phyloP scores from a whole-genome alignment of 148 eudicot species.

The Rhododendron williamsianum region DNA sequence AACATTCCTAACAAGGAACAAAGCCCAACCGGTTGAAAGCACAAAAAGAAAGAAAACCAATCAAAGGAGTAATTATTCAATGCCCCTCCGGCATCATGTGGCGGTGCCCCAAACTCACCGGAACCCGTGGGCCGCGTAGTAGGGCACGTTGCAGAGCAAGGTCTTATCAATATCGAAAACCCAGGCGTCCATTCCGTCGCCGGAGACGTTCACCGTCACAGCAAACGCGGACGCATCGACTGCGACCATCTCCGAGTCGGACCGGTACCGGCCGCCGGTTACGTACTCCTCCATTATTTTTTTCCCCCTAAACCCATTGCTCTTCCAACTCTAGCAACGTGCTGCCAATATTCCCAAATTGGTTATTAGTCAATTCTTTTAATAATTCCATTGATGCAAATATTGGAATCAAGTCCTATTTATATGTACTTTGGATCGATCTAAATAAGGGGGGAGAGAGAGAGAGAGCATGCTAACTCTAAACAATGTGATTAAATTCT shows the following conservation, averaged over 20 bases:
- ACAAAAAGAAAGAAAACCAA: not conserved
- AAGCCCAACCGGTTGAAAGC: too few species aligned
- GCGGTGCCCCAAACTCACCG: conserved; percentile 32
- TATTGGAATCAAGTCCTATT: too few species aligned
- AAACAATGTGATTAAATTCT: too few species aligned
- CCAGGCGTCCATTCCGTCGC: conserved; percentile 68
- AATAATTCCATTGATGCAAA: too few species aligned
- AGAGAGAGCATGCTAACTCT: too few species aligned
- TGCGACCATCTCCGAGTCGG: conserved; percentile 48
- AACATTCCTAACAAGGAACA: too few species aligned
- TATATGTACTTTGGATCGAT: too few species aligned
- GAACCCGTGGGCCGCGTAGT: conserved; percentile 46
- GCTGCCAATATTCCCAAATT: too few species aligned
- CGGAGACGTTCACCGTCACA: conserved; percentile 29
- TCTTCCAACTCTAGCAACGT: too few species aligned
- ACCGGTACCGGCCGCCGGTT: conserved; percentile 12
- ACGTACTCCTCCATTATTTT: not conserved
- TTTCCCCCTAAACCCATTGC: too few species aligned
- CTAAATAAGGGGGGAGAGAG: too few species aligned
- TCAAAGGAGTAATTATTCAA: not conserved
- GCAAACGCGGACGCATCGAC: conserved; percentile 26
- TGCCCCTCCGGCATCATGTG: not conserved
- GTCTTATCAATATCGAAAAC: conserved; percentile 88
- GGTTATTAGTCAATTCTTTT: too few species aligned
- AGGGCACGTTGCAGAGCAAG: conserved; percentile 58